Base-by-base conservation (phyloP, 768 basidiomycete species). In the Termitomyces titanicus region DNA sequence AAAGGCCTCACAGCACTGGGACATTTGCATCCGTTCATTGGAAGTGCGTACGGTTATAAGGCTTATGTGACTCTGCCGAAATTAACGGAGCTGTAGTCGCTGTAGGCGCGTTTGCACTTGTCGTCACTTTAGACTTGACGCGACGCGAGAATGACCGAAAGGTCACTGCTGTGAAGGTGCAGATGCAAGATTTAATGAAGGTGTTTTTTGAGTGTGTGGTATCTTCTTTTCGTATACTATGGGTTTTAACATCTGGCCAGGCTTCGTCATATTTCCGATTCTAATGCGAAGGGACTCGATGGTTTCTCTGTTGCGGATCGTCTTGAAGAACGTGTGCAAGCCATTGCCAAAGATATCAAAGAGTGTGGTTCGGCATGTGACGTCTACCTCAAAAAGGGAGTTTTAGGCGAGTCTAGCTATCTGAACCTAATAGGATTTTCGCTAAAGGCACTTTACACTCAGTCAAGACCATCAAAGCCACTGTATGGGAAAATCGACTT, bases 121-220 rank as follows among this genome's bases (percentile, higher is more conserved):
- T 79, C 5, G 70, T 80, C 25, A 73, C 74, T 17, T 66, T 83
- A 34, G 80, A 82, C 50, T 51, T 76, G 51, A 77, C 75, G 3
- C 68, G 80, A 22, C 67, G 77, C 22, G 79, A 80, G 25, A 83
- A 84, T 51, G 77, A 83, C 52, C 74, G 72, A 53, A 80, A 79
- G 56, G 71, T 82, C 7, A 55, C 74, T 2, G 66, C 71, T 3
- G 67, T 84, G 6, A 77, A 77, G 46, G 53, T 76, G 9, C 74
- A 79, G 56, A 83, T 83, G 79, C 72, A 70, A 54, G 72, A 80
- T 39, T 72, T 79, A 70, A 78, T 83, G 74, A 53, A 63, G 13
- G 69, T 69, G 2, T 71, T 82, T 18, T 68, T 79, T 15, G 72
- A 79, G 79, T 78, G 50, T 9, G 78, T 64, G 37, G 27, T 13